A percentile compares a stretch with the other conserved stretches of the same genome.
These are phyloP conservation scores for Xylariaceae sp. DNA, from an alignment of 2,329 filamentous ascomycete genomes.

Conservation along the genomic window DNA sequence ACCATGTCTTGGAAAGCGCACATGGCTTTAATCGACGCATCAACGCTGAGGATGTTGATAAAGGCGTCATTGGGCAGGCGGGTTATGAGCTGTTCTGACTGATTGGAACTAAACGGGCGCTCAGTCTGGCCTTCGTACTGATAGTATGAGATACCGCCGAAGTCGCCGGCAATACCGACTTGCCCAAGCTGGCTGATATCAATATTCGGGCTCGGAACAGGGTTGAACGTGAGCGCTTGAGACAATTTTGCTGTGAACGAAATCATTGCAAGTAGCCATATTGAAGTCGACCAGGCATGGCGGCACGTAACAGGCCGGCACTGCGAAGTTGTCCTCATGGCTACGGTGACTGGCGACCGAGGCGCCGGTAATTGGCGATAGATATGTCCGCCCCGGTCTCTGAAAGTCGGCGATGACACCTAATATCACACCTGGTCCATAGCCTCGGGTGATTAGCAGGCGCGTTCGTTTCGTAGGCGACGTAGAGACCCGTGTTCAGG, in stretches of 20 bases:
- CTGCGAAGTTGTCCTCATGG: conserved; percentile 48
- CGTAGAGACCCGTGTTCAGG: not conserved
- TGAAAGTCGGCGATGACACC: conserved; percentile 18
- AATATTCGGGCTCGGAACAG: conserved; percentile 66
- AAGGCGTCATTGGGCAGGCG: conserved; percentile 84
- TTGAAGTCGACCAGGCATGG: conserved; percentile 16
- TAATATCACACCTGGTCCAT: conserved; percentile 29
- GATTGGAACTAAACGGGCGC: conserved; percentile 63
- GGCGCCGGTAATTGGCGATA: conserved; percentile 19
- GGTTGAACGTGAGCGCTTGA: conserved; percentile 54
- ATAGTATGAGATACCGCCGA: conserved; percentile 86
- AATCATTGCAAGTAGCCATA: conserved; percentile 40
- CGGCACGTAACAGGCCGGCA: conserved; percentile 42
- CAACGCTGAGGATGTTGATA: conserved; percentile 66
- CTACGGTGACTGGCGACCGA: conserved; percentile 27
- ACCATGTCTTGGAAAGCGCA: conserved; percentile 71
- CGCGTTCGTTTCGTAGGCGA: conserved; percentile 6
- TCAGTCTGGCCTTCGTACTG: conserved; percentile 77
- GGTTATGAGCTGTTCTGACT: conserved; percentile 74
- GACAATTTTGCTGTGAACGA: conserved; percentile 40
- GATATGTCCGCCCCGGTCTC: conserved; percentile 26
- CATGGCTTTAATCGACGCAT: conserved; percentile 84
- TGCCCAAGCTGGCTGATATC: conserved; percentile 75
- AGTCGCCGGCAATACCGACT: conserved; percentile 83
- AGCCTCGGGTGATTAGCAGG: conserved; percentile 24